A percentile compares a stretch with the other conserved stretches of the same genome.
Evolutionary conservation across 495 filamentous ascomycete genomes (phyloP).

Genomic region (Friedmanniomyces simplex): DNA sequence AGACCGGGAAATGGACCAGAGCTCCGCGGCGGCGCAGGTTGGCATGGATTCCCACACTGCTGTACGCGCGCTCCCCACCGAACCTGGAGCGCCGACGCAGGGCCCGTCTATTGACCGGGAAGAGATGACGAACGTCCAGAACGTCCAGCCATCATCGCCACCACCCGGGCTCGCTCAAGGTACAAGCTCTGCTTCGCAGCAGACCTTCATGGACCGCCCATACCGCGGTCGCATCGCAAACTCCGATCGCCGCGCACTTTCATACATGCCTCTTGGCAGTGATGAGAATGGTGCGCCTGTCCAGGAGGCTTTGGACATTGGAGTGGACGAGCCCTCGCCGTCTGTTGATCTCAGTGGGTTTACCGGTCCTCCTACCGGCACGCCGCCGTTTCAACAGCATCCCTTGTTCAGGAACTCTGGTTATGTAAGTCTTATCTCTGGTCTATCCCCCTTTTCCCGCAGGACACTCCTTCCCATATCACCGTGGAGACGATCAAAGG

Average conservation of each 20-base stretch:
- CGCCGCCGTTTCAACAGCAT: conserved; percentile 7
- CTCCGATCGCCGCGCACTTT: background rate
- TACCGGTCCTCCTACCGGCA: background rate
- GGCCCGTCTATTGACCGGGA: too few relatives aligned
- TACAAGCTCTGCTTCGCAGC: background rate
- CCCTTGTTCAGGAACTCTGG: conserved; percentile 1
- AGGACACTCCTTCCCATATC: too few relatives aligned
- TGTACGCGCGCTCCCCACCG: too few relatives aligned
- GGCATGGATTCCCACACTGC: too few relatives aligned
- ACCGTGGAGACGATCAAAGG: too few relatives aligned
- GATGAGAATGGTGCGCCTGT: background rate
- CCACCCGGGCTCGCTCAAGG: background rate
- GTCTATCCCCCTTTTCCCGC: too few relatives aligned
- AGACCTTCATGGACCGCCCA: conserved; percentile 7
- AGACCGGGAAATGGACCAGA: background rate
- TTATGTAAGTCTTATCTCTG: too few relatives aligned
- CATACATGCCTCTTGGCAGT: conserved; percentile 8
- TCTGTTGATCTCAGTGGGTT: background rate
- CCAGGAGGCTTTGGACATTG: conserved; percentile 1
- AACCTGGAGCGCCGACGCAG: too few relatives aligned
- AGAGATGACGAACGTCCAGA: too few relatives aligned
- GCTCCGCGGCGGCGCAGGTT: too few relatives aligned
- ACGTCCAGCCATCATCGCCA: background rate
- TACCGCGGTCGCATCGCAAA: background rate
- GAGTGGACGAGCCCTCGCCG: background rate